Base-by-base conservation (phyloP, 2,329 filamentous ascomycete genomes). In the Sporothrix globosa region DNA sequence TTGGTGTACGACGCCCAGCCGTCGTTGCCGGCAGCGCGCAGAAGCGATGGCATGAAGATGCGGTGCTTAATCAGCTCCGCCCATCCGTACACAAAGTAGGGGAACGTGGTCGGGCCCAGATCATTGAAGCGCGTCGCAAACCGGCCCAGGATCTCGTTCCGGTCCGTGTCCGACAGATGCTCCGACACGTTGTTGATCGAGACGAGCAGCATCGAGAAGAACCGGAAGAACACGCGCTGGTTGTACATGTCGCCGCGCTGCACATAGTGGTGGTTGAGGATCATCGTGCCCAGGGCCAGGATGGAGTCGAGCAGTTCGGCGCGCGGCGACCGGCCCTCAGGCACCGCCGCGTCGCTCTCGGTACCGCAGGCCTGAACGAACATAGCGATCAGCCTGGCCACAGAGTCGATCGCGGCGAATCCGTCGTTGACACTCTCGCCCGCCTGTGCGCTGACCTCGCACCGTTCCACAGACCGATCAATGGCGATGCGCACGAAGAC, bases 21-120 rank as follows among this genome's bases (percentile, higher is more conserved):
- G 19, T 82, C 84, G 72, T 88, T 86, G 63, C 89, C 86, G 50
- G 87, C 85, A 77, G 90, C 84, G 76, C 86, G 87, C 71, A 98
- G 84, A 77, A 98, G 85, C 17, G 85, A 85, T 21, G 93, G 92
- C 79, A 97, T 84, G 80, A 99, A 95, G 44, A 91, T 87, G 39
- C 95, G 89, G 79, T 99, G 94, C 61, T 92, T 89, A 56, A 98
- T 83, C 27, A 99, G 86, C 14, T 88, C 86, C 39, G 96, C 81
- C 96, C 96, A 99, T 10, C 86, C 89, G 76, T 94, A 97, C 34
- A 90, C 83, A 78, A 99, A 99, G 24, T 88, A 90, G 6, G 93
- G 92, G 76, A 94, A 90, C 75, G 90, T 87, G 21, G 85, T 83
- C 0, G 96, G 96, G 71, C 93, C 90, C 39, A 98, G 82, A 67